phyloP scores from a whole-genome alignment of 1,139 yeast genomes.

The Geotrichum macrosporum region DNA sequence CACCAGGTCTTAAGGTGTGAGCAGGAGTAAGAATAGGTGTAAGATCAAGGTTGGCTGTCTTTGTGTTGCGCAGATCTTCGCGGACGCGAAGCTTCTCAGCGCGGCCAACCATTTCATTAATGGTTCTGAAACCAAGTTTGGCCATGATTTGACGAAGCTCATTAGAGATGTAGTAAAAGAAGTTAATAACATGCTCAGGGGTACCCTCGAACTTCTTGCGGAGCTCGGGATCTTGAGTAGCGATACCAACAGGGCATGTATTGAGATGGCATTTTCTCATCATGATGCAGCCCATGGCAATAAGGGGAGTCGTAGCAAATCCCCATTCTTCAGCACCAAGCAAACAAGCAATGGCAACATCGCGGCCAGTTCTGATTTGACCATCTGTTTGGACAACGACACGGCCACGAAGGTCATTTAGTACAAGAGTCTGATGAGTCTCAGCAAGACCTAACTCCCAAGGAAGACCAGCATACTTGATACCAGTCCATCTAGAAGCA shows the following conservation, averaged over 20 bases:
- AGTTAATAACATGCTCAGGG: slow-evolving; percentile 97
- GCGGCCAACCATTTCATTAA: slow-evolving; percentile 97
- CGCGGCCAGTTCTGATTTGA: slow-evolving; percentile 92
- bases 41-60: slow-evolving; percentile 86
- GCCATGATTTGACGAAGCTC: slow-evolving; percentile 95
- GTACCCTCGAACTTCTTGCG: slow-evolving; percentile 92
- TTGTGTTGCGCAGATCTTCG: slow-evolving; percentile 79
- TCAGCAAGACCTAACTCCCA: slow-evolving; percentile 99
- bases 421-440: slow-evolving; percentile 93
- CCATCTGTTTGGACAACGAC: slow-evolving; percentile 97
- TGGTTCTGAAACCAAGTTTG: slow-evolving; percentile 85
- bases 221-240: slow-evolving; percentile 94
- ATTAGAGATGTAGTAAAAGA: slow-evolving; percentile 89
- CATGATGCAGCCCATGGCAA: slow-evolving; percentile 96
- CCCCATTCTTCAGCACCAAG: slow-evolving; percentile 99
- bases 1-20: slow-evolving; percentile 96
- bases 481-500: slow-evolving; percentile 97
- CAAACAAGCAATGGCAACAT: slow-evolving; percentile 90
- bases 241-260: slow-evolving; percentile 97
- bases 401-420: slow-evolving; percentile 92
- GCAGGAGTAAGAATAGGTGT: slow-evolving; percentile 96
- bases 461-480: slow-evolving; percentile 94
- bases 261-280: slow-evolving; percentile 91
- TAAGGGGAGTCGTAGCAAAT: slow-evolving; percentile 93
- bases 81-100: slow-evolving; percentile 85